Percentiles rank a stretch among this genome's conserved stretches.
These are phyloP conservation scores for Gossypium turneri DNA, from an alignment of 345 rosid species.

Conservation along the genomic window DNA sequence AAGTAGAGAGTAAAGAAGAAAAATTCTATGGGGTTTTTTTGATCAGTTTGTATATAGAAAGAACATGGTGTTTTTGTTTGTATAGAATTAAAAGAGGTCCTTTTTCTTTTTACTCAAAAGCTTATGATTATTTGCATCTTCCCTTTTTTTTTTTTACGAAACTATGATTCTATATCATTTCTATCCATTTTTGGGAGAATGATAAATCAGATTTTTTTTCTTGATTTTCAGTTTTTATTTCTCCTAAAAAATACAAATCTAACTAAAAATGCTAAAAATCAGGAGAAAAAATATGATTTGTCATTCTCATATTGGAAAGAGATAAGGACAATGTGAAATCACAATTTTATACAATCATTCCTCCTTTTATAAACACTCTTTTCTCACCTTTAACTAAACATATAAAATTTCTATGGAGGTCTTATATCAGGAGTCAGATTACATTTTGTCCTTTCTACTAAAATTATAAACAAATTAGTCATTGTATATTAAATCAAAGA, in stretches of 20 bases:
- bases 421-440: rapidly evolving
- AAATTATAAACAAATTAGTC: too few species aligned
- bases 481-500: too few species aligned
- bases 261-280: too few species aligned
- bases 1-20: background rate
- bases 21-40: background rate
- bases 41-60: conserved; percentile 8
- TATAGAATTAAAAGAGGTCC: background rate
- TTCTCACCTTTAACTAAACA: too few species aligned
- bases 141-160: too few species aligned
- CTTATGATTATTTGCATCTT: background rate
- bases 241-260: rapidly evolving
- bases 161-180: too few species aligned
- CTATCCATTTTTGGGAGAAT: too few species aligned
- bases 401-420: too few species aligned
- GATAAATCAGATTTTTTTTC: rapidly evolving
- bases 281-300: rapidly evolving
- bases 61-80: background rate
- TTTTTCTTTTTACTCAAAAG: background rate
- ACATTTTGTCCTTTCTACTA: rapidly evolving
- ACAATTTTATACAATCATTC: too few species aligned
- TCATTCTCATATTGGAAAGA: rapidly evolving
- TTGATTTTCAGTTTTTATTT: rapidly evolving
- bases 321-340: rapidly evolving
- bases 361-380: too few species aligned